phyloP scores from a whole-genome alignment of 108 stramenopile species.

The Cyclotella sp. region DNA sequence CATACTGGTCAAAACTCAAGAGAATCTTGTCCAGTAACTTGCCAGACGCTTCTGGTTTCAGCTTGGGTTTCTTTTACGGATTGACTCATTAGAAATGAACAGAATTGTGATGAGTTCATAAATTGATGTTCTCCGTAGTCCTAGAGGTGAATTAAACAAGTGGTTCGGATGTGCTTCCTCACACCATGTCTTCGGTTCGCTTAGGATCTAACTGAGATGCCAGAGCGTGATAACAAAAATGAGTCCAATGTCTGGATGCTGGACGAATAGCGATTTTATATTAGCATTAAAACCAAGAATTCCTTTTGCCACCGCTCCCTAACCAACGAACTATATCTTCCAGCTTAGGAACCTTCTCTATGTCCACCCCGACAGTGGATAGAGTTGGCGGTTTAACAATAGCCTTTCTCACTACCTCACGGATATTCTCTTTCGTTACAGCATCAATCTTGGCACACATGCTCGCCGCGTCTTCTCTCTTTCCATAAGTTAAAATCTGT shows the following conservation, averaged over 20 bases:
- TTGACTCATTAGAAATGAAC: conserved; percentile 37
- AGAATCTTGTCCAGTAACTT: conserved; percentile 75
- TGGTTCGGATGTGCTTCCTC: no score
- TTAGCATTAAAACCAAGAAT: not conserved
- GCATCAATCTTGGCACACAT: conserved; percentile 93
- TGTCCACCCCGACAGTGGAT: conserved; percentile 83
- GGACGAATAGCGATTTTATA: not conserved
- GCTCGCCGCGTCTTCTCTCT: conserved; percentile 79
- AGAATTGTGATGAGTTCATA: no score
- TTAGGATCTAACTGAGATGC: no score
- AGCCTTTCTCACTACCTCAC: conserved; percentile 72
- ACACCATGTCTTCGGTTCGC: no score
- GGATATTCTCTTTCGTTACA: conserved; percentile 91
- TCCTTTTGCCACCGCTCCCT: not conserved
- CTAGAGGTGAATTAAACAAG: no score
- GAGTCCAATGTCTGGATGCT: no score
- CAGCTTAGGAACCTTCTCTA: conserved; percentile 68
- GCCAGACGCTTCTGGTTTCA: conserved; percentile 87
- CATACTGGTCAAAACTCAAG: conserved; percentile 83
- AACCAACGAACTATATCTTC: conserved; percentile 81
- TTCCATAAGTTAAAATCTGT: conserved; percentile 94
- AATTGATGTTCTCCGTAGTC: no score
- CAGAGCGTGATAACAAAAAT: no score
- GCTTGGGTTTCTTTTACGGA: conserved; percentile 87
- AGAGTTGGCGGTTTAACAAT: conserved; percentile 80